Percentiles rank a stretch among this genome's conserved stretches.
Conservation (phyloP, 352 stramenopile genomes). For the Pythium volutum region DNA sequence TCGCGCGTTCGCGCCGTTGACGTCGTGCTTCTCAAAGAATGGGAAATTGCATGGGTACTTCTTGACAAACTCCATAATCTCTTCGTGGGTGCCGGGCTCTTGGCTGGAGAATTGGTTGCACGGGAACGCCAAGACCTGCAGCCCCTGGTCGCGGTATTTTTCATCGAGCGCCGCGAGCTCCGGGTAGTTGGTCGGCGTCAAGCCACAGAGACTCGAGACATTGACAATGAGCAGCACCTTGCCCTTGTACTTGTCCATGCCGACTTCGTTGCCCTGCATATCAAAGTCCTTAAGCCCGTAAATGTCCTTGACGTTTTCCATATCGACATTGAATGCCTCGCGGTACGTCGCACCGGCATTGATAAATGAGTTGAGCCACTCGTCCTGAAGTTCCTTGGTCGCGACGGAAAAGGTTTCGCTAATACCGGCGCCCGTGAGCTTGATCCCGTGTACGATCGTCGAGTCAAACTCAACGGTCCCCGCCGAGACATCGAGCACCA, state of each 20-base stretch:
- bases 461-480: slow-evolving; percentile 26
- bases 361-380: slow-evolving; percentile 44
- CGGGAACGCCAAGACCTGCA: slow-evolving; percentile 79
- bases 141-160: slow-evolving; percentile 50
- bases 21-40: slow-evolving; percentile 73
- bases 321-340: slow-evolving; percentile 42
- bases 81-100: slow-evolving; percentile 54
- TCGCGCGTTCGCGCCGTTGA: slow-evolving; percentile 79
- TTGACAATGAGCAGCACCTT: slow-evolving; percentile 24
- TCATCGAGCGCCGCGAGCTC: slow-evolving; percentile 61
- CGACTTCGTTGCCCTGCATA: slow-evolving; percentile 55
- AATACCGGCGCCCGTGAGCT: slow-evolving; percentile 16
- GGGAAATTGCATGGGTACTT: slow-evolving; percentile 47
- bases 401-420: slow-evolving; percentile 18
- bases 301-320: slow-evolving; percentile 45
- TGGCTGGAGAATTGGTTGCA: slow-evolving; percentile 86
- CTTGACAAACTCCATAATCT: slow-evolving; percentile 65
- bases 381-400: slow-evolving; percentile 27
- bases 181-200: slow-evolving; percentile 49
- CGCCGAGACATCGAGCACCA: slow-evolving; percentile 23
- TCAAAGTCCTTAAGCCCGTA: slow-evolving; percentile 70
- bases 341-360: slow-evolving; percentile 50
- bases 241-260: slow-evolving; percentile 47
- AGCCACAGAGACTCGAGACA: slow-evolving; percentile 18
- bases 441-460: slow-evolving; percentile 20